Evolutionary conservation across 495 filamentous ascomycete genomes (phyloP), one percentile per base, ranked within the genome.

Genomic region (Xylaria grammica): DNA sequence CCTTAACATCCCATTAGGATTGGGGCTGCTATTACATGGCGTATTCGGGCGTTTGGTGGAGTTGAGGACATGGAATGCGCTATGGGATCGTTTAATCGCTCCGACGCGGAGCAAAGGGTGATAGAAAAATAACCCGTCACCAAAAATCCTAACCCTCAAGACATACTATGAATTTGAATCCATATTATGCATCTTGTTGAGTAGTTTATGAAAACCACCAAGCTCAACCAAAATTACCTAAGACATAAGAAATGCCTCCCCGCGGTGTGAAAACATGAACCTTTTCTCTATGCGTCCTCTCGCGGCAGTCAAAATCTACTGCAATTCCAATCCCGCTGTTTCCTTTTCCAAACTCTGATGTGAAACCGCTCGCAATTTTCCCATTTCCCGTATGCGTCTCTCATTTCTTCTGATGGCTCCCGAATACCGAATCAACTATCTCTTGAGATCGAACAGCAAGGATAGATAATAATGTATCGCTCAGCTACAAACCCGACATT

Each of bases 381-480:
- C 36, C 22, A 22, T 7, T 63, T 46, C 4, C 27, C 29, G 15
- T 38, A n/a, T 27, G 27, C 29, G 24, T 54, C 50, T 19, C 38
- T 46, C 30, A 40, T 55, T 54, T 46, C 50, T 55, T 20, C 19
- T 46, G 29, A 30, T 29, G 10, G 3, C 20, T 7, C 17, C 84
- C 86, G 72, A 94, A 94, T 49, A 96, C 88, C 20, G 86, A 91
- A 42, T 86, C 77, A 19, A 94, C 90, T 66, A 96, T 87, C 73
- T 94, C 90, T 19, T 88, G 92, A 51, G 89, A 89, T 61, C 92
- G 81, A 10, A 87, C 83, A 0, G 92, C 89, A 59, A 94, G 76
- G 55, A 95, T 88, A 3, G 90, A 93, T 22, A 96, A 79, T 34
- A 96, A 77, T 20, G 89, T 91, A 76, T 94, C 92, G 66, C 90